Percentiles rank a stretch among this genome's conserved stretches.
phyloP scores from a whole-genome alignment of 257 asterid genomes.

The Asclepias syriaca region DNA sequence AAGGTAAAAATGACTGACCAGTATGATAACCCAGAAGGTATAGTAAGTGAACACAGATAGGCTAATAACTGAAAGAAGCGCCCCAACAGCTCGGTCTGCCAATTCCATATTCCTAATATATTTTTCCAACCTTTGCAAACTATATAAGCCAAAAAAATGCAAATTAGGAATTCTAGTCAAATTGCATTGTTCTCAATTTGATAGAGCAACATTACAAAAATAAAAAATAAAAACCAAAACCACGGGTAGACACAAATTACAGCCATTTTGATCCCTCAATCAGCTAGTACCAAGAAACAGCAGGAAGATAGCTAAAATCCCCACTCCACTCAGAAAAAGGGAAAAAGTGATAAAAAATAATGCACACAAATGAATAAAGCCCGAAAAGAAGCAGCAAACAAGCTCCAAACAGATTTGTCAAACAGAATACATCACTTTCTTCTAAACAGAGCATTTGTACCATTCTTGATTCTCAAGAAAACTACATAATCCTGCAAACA shows the following conservation, averaged over 20 bases:
- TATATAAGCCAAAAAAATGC: neutral
- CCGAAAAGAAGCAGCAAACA: neutral
- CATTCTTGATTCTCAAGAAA: neutral
- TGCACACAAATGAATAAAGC: neutral
- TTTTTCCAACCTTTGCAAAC: neutral
- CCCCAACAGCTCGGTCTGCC: slow-evolving; percentile 78
- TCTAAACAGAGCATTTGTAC: neutral
- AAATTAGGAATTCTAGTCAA: neutral
- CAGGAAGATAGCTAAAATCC: neutral
- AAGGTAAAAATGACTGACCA: slow-evolving; percentile 42
- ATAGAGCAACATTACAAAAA: neutral
- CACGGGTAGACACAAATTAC: neutral
- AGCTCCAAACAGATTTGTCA: neutral
- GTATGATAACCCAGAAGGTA: slow-evolving; percentile 83
- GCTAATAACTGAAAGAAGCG: slow-evolving; percentile 65
- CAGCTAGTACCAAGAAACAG: neutral
- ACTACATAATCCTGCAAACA: neutral
- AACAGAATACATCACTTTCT: neutral
- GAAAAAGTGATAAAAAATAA: neutral
- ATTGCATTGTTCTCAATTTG: neutral
- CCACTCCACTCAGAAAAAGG: neutral
- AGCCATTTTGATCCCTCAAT: neutral
- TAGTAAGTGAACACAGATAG: slow-evolving; percentile 80
- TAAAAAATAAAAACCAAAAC: neutral
- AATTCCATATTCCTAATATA: slow-evolving; percentile 31